These are phyloP conservation scores for Bacidia rubella DNA, from an alignment of 495 filamentous ascomycete species.

Conservation along the genomic window DNA sequence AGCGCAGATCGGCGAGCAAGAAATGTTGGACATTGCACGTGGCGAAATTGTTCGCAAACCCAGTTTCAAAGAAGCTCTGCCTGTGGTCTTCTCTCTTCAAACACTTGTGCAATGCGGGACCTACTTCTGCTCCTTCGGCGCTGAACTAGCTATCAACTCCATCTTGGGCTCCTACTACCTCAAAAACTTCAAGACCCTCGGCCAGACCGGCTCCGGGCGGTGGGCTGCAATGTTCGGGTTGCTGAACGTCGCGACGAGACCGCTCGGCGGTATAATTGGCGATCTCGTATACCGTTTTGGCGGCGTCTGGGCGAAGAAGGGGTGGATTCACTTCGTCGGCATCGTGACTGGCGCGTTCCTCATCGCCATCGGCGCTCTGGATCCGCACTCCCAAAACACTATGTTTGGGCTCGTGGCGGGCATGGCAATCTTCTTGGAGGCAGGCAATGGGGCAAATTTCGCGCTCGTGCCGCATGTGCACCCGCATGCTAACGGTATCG, in stretches of 20 bases:
- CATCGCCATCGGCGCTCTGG: conserved; percentile 53
- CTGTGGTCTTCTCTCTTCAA: conserved; percentile 49
- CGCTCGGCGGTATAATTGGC: conserved; percentile 56
- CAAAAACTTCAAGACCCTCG: conserved; percentile 59
- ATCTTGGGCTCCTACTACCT: conserved; percentile 69
- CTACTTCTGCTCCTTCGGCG: conserved; percentile 82
- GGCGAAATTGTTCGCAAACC: conserved; percentile 56
- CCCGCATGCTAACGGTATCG: conserved; percentile 58
- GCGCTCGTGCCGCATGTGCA: conserved; percentile 74
- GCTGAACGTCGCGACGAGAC: conserved; percentile 64
- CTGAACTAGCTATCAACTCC: conserved; percentile 74
- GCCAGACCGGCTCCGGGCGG: conserved; percentile 56
- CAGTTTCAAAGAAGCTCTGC: conserved; percentile 42
- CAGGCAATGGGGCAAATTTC: conserved; percentile 76
- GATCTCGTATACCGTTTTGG: conserved; percentile 57
- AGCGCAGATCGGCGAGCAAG: conserved; percentile 37
- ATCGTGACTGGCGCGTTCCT: conserved; percentile 52
- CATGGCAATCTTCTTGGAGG: conserved; percentile 71
- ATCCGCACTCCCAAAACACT: conserved; percentile 42
- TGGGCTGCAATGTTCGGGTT: conserved; percentile 91
- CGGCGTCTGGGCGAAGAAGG: conserved; percentile 65
- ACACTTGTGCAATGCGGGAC: conserved; percentile 50
- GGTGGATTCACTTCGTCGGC: conserved; percentile 48
- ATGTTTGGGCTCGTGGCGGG: conserved; percentile 70
- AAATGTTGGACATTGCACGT: conserved; percentile 43